Conservation (phyloP, 2,329 filamentous ascomycete species). For the Grosmannia penicillata region DNA sequence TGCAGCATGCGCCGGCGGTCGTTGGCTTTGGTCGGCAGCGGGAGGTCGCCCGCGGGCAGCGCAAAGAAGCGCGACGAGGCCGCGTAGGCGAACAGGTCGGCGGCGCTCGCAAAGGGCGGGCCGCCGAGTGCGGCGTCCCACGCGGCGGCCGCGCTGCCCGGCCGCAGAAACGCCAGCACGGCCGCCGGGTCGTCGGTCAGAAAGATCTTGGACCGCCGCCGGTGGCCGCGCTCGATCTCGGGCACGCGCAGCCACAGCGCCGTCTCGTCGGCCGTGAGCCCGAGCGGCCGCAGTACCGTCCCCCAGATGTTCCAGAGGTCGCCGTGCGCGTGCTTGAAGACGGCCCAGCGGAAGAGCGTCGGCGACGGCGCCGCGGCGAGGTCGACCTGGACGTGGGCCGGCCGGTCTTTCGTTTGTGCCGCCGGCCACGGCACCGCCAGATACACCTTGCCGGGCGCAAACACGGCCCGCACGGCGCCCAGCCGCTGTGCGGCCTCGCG, state of each 20-base stretch:
- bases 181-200: slow-evolving; percentile 41
- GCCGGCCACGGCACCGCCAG: slow-evolving; percentile 43
- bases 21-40: slow-evolving; percentile 24
- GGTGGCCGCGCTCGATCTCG: slow-evolving; percentile 48
- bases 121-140: neutral
- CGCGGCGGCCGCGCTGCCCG: no score
- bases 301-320: slow-evolving; percentile 55
- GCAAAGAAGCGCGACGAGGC: slow-evolving; percentile 44
- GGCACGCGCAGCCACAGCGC: slow-evolving; percentile 52
- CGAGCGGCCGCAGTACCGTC: slow-evolving; percentile 47
- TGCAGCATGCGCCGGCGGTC: slow-evolving; percentile 40
- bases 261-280: slow-evolving; percentile 48
- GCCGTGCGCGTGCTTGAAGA: slow-evolving; percentile 58
- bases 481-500: slow-evolving; percentile 16
- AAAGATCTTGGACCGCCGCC: slow-evolving; percentile 40
- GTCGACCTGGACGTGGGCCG: slow-evolving; percentile 51
- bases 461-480: slow-evolving; percentile 24
- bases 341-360: slow-evolving; percentile 40
- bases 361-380: slow-evolving; percentile 35
- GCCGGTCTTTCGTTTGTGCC: neutral
- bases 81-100: slow-evolving; percentile 49
- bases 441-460: slow-evolving; percentile 20
- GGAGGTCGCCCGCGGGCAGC: slow-evolving; percentile 18
- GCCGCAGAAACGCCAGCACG: slow-evolving; percentile 48
- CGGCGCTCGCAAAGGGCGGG: slow-evolving; percentile 31